phyloP scores from a whole-genome alignment of 1,284 basidiomycete species.

The Cystobasidiaceae sp. region DNA sequence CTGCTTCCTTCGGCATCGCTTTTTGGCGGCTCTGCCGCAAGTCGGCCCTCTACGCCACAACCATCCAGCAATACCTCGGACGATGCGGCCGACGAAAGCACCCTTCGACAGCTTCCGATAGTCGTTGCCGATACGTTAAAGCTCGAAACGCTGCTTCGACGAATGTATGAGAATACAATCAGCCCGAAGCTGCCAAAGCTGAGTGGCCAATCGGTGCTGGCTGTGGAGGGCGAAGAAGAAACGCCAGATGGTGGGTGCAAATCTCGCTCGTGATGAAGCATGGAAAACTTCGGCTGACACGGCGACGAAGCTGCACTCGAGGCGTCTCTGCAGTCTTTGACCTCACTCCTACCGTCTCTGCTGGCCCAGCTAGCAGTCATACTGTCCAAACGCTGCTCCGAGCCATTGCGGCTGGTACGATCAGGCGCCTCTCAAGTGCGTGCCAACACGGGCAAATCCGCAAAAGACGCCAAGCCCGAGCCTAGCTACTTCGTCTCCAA shows the following conservation, averaged over 20 bases:
- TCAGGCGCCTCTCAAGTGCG: conserved; percentile 82
- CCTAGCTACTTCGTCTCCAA: conserved; percentile 77
- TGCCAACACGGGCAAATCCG: conserved; percentile 54
- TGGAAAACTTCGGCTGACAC: neutral
- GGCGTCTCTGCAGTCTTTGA: conserved; percentile 51
- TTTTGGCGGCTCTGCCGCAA: neutral
- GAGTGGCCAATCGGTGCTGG: conserved; percentile 16
- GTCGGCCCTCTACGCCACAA: conserved; percentile 16
- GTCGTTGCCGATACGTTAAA: conserved; percentile 7
- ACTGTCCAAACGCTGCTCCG: conserved; percentile 70
- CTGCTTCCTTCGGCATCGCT: conserved; percentile 11
- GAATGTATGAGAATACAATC: neutral
- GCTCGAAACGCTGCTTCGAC: neutral
- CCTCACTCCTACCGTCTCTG: conserved; percentile 54
- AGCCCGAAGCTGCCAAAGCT: conserved; percentile 8
- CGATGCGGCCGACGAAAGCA: conserved; percentile 7
- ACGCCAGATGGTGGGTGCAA: conserved; percentile 12
- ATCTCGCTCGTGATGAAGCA: neutral
- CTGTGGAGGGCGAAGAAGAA: conserved; percentile 26
- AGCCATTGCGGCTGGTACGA: conserved; percentile 77
- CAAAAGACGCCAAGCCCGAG: conserved; percentile 54
- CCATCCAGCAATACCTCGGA: neutral
- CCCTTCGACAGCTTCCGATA: conserved; percentile 18
- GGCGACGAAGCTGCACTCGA: neutral
- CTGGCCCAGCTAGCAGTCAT: conserved; percentile 64